Evolutionary conservation across 2,329 filamentous ascomycete genomes (phyloP).

Genomic region (Fusarium sambucinum): DNA sequence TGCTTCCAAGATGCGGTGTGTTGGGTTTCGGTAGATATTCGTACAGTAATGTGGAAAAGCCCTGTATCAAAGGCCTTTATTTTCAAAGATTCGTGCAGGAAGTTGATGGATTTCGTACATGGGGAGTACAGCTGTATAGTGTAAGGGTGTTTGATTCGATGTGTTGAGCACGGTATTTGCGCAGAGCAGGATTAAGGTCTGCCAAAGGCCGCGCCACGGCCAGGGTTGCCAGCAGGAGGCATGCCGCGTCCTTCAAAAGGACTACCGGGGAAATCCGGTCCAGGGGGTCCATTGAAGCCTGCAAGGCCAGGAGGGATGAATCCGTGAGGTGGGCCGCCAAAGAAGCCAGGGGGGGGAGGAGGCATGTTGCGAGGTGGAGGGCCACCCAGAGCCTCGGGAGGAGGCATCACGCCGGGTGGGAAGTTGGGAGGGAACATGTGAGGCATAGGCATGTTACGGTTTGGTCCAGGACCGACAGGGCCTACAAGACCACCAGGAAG

Average conservation of each 20-base stretch:
- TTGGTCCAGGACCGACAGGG: conserved; percentile 46
- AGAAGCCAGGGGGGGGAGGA: conserved; percentile 70
- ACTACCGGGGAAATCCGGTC: conserved; percentile 60
- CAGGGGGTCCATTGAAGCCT: conserved; percentile 66
- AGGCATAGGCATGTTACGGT: conserved; percentile 62
- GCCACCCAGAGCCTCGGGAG: conserved; percentile 63
- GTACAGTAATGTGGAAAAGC: conserved; percentile 34
- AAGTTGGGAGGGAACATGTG: conserved; percentile 74
- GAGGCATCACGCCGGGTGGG: conserved; percentile 61
- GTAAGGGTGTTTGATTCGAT: neutral
- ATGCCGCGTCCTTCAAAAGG: conserved; percentile 69
- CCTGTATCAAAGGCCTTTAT: conserved; percentile 1
- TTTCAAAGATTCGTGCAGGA: conserved; percentile 31
- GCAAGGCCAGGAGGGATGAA: conserved; percentile 68
- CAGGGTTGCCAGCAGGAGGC: conserved; percentile 60
- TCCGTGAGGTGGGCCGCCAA: conserved; percentile 62
- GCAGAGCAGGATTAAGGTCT: conserved; percentile 43
- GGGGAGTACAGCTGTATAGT: conserved; percentile 16
- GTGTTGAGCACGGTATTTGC: conserved; percentile 6
- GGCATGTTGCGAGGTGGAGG: conserved; percentile 67
- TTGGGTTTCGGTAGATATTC: conserved; percentile 33
- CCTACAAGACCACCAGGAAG: conserved; percentile 52
- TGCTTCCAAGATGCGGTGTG: conserved; percentile 36
- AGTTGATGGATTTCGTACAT: conserved; percentile 43
- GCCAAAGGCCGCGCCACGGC: conserved; percentile 52